Evolutionary conservation across 2,329 filamentous ascomycete species (phyloP).

Genomic region (Alternaria sp.): DNA sequence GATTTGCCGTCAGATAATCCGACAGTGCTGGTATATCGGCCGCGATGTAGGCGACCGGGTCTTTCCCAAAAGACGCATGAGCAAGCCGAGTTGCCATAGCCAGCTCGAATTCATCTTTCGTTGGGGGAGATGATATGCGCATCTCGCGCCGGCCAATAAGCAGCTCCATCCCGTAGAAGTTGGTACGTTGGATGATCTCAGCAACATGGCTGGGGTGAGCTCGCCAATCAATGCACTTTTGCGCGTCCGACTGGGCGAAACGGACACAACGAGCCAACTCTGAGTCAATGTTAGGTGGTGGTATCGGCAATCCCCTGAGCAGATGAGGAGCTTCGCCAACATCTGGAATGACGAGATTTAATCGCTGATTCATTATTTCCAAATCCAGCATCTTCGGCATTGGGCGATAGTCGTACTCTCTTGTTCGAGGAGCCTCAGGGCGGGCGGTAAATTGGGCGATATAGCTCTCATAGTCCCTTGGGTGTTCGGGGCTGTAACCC

Average conservation of each 20-base stretch:
- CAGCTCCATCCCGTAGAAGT: constrained; percentile 6
- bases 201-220: constrained; percentile 10
- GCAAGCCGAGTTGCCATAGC: not conserved
- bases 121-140: not conserved
- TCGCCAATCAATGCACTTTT: constrained; percentile 8
- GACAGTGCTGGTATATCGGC: not conserved
- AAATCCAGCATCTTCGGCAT: not conserved
- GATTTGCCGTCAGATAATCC: not conserved
- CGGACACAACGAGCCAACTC: constrained; percentile 17
- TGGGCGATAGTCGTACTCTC: not conserved
- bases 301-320: not conserved
- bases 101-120: not conserved
- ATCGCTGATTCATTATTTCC: not conserved
- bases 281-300: not conserved
- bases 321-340: not conserved
- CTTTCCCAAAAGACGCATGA: not conserved
- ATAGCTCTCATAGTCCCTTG: not conserved
- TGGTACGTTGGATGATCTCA: constrained; percentile 14
- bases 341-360: not conserved
- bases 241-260: constrained; percentile 12
- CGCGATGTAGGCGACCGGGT: not conserved
- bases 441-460: not conserved
- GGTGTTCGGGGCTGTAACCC: not conserved
- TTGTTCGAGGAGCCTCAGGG: not conserved
- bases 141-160: not conserved